These are phyloP conservation scores for Glycyrrhiza uralensis DNA, from an alignment of 306 rosid genomes.

Conservation along the genomic window DNA sequence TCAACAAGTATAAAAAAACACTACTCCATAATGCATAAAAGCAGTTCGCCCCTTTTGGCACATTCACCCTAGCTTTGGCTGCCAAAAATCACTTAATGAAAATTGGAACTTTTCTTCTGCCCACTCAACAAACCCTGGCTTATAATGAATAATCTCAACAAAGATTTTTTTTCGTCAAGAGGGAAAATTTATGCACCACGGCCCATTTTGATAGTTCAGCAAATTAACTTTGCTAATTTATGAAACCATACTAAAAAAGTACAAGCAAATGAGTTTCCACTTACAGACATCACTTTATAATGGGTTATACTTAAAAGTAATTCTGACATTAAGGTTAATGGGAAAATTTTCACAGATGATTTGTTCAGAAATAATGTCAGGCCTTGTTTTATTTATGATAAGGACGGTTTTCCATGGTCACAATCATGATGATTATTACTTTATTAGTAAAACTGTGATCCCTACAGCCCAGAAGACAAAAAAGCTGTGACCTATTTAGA, in stretches of 20 bases:
- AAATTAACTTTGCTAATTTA: neutral
- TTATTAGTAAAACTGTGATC: neutral
- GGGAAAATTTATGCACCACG: neutral
- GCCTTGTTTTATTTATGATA: neutral
- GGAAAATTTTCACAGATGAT: neutral
- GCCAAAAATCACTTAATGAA: neutral
- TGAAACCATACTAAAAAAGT: neutral
- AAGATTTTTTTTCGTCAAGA: neutral
- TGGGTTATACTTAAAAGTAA: neutral
- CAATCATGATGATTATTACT: neutral
- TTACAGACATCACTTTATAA: too few species aligned
- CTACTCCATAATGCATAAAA: neutral
- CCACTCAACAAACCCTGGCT: neutral
- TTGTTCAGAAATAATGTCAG: neutral
- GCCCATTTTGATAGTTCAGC: neutral
- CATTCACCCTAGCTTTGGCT: neutral
- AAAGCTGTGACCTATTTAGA: neutral
- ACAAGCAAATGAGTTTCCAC: too few species aligned
- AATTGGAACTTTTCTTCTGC: neutral
- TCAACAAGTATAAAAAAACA: neutral
- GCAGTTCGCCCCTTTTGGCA: neutral
- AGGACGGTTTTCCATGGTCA: neutral
- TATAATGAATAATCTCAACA: neutral
- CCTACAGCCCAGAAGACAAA: neutral
- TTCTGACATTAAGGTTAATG: neutral